Evolutionary conservation across 129 eudicot species (phyloP).

Genomic region (Flaveria ramosissima): DNA sequence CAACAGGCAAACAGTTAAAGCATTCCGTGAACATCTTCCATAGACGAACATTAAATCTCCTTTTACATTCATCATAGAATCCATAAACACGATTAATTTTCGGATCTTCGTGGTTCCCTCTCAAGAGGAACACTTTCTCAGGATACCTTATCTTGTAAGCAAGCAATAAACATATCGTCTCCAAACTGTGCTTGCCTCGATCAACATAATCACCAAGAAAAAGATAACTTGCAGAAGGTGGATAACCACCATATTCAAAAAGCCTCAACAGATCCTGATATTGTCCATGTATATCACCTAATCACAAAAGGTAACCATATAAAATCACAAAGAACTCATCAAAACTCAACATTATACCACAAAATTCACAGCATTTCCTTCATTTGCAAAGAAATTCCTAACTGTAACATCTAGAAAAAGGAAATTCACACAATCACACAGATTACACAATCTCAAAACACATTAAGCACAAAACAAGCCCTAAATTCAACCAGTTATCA

Average conservation of each 20-base stretch:
- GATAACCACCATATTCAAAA: slow-evolving; percentile 77
- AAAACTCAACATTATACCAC: background rate
- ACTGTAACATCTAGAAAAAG: background rate
- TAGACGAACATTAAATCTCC: slow-evolving; percentile 76
- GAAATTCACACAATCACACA: background rate
- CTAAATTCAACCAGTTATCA: background rate
- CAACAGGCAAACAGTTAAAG: slow-evolving; percentile 79
- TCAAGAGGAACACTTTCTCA: slow-evolving; percentile 57
- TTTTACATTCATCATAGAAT: slow-evolving; percentile 81
- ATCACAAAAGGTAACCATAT: background rate
- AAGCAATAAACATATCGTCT: slow-evolving; percentile 78
- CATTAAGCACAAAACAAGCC: too few species aligned
- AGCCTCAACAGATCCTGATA: slow-evolving; percentile 78
- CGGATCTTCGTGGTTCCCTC: slow-evolving; percentile 96
- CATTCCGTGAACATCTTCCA: slow-evolving; percentile 92
- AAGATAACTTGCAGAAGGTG: slow-evolving; percentile 69
- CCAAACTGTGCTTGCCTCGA: slow-evolving; percentile 89
- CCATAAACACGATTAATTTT: slow-evolving; percentile 77
- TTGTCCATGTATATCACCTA: slow-evolving; percentile 94
- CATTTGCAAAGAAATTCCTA: background rate
- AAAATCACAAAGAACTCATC: background rate
- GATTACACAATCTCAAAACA: too few species aligned
- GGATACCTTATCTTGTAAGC: slow-evolving; percentile 85
- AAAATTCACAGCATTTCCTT: slow-evolving; percentile 19
- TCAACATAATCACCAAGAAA: slow-evolving; percentile 90